Percentiles rank a stretch among this genome's conserved stretches.
Evolutionary conservation across 2,329 filamentous ascomycete genomes (phyloP).

Genomic region (Hypoxylon sp.): DNA sequence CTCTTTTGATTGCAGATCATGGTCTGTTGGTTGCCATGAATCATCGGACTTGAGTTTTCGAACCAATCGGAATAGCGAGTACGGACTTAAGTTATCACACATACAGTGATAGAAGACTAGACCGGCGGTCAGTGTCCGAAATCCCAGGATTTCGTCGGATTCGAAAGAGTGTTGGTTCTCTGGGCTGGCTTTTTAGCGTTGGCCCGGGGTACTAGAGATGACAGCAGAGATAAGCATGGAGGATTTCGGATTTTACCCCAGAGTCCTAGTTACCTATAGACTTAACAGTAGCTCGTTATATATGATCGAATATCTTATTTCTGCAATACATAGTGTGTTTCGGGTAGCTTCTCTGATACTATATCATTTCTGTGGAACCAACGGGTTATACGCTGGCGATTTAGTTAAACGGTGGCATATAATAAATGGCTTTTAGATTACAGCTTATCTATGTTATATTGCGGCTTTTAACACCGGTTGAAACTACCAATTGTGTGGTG

Average conservation of each 20-base stretch:
- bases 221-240: slow-evolving; percentile 1
- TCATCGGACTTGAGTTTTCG: not conserved
- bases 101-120: slow-evolving; percentile 1
- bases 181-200: too few species aligned
- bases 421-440: too few species aligned
- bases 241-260: too few species aligned
- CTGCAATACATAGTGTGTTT: not conserved
- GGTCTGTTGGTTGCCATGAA: not conserved
- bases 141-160: not conserved
- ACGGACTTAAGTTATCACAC: slow-evolving; percentile 1
- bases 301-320: not conserved
- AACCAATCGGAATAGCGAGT: slow-evolving; percentile 2
- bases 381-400: not conserved
- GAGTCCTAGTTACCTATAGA: not conserved
- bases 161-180: not conserved
- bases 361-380: not conserved
- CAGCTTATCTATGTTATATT: not conserved
- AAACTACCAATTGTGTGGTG: not conserved
- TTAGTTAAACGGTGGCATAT: not conserved
- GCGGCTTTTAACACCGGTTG: not conserved
- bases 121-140: not conserved
- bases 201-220: not conserved
- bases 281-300: not conserved
- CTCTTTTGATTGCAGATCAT: not conserved
- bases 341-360: not conserved